Evolutionary conservation across 805 yeast species (phyloP), one percentile per base, ranked within the genome.

Genomic region (Candida cerambycidarum): DNA sequence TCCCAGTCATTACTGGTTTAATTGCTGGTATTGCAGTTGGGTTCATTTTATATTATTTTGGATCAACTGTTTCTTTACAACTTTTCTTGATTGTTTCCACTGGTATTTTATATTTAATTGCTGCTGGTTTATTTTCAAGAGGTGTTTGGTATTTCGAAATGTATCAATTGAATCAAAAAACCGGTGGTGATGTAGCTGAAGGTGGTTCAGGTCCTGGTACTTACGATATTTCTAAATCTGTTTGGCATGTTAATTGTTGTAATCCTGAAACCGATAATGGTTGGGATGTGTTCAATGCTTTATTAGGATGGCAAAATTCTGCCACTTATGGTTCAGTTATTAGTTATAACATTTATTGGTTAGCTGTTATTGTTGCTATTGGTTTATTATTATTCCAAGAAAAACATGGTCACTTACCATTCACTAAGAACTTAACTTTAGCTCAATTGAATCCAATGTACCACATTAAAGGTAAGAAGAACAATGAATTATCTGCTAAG

Each of bases 181-280:
- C 95, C 27, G 98, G 98, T 62, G 96, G 97, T 70, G 97, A 92
- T 70, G 96, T 95, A 18, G 78, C 96, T 29, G 98, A 92, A 67
- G 70, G 75, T 55, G 98, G 98, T 56, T 75, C 83, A 42, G 99
- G 99, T 54, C 92, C 96, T 32, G 99, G 99, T 61, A 84, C 97
- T 18, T 92, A 92, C 68, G 83, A 92, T 65, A 79, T 92, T 57
- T 57, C 73, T 39, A 77, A 76, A 57, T 68, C 85, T 11, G 97
- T 92, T 19, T 92, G 96, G 90, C 99, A 92, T 69, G 95, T 92
- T 48, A 89, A 92, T 76, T 92, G 97, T 71, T 92, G 98, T 73
- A 89, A 89, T 67, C 97, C 97, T 35, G 90, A 85, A 65, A 73
- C 76, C 45, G 92, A 85, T 67, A 82, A 83, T 55, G 98, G 97